phyloP scores from a whole-genome alignment of 2,329 filamentous ascomycete species.

The Aureobasidium namibiae region DNA sequence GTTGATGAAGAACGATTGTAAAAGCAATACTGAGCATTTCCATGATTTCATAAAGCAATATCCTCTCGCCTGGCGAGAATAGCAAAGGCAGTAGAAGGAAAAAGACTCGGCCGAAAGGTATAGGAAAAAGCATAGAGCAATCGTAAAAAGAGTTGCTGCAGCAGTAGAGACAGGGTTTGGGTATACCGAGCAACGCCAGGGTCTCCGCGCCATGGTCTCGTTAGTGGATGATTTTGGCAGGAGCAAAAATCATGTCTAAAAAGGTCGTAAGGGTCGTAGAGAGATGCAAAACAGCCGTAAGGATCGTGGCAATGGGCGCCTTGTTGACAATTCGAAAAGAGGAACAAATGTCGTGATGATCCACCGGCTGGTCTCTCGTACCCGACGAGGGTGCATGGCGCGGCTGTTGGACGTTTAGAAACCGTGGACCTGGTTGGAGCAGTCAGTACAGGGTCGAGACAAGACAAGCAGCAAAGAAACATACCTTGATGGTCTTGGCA shows the following conservation, averaged over 20 bases:
- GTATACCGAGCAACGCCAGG: slow-evolving; percentile 5
- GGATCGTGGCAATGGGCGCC: slow-evolving; percentile 12
- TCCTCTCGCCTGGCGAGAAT: not conserved
- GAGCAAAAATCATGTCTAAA: not conserved
- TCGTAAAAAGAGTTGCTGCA: not conserved
- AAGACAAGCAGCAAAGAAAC: not conserved
- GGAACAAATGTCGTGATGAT: slow-evolving; percentile 6
- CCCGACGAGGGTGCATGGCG: slow-evolving; percentile 19
- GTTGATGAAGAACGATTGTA: not conserved
- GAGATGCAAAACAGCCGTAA: slow-evolving; percentile 8
- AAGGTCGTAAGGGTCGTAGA: slow-evolving; percentile 15
- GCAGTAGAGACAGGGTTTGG: slow-evolving; percentile 9
- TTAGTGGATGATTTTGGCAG: not conserved
- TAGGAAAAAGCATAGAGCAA: not conserved
- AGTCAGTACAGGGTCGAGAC: not conserved
- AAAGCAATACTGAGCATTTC: slow-evolving; percentile 11
- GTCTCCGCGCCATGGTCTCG: not conserved
- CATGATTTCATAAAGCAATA: slow-evolving; percentile 1
- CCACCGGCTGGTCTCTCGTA: slow-evolving; percentile 16
- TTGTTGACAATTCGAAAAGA: slow-evolving; percentile 7
- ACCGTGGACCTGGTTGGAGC: slow-evolving; percentile 46
- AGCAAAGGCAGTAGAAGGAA: slow-evolving; percentile 4
- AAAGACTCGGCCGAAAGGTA: not conserved
- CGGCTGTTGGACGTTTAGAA: slow-evolving; percentile 45
- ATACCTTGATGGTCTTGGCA: slow-evolving; percentile 91